Percentiles rank a stretch among this genome's conserved stretches.
These are phyloP conservation scores for Picea glauca DNA, from an alignment of 75 land plant species.

Conservation along the genomic window DNA sequence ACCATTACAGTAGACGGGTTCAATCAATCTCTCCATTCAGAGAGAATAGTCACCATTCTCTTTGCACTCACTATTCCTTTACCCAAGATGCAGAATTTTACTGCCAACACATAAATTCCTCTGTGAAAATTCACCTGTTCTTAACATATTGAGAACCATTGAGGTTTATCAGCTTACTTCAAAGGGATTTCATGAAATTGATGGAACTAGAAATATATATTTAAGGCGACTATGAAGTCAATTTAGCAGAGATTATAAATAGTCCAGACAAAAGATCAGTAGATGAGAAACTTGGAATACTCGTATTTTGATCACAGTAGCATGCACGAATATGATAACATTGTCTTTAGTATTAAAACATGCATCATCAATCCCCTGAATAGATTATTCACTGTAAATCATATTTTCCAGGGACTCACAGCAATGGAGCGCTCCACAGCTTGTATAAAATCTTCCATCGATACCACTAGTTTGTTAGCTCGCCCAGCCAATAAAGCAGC, in stretches of 20 bases:
- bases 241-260: too few species aligned
- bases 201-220: too few species aligned
- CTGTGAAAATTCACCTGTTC: too few species aligned
- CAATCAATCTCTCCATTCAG: too few species aligned
- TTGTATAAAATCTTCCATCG: constrained; percentile 73
- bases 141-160: too few species aligned
- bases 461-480: constrained; percentile 74
- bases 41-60: neutral
- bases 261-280: too few species aligned
- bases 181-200: too few species aligned
- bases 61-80: neutral
- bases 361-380: neutral
- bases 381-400: neutral
- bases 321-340: neutral
- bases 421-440: constrained; percentile 97
- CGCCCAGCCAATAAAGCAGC: constrained; percentile 97
- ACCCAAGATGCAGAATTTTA: too few species aligned
- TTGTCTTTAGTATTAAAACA: neutral
- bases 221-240: too few species aligned
- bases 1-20: too few species aligned
- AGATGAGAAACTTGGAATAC: neutral
- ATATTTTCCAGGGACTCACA: constrained; percentile 31
- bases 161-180: too few species aligned
- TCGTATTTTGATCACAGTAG: neutral
- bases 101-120: too few species aligned